Evolutionary conservation across 805 yeast species (phyloP).

Genomic region (Blastobotrys robertii): DNA sequence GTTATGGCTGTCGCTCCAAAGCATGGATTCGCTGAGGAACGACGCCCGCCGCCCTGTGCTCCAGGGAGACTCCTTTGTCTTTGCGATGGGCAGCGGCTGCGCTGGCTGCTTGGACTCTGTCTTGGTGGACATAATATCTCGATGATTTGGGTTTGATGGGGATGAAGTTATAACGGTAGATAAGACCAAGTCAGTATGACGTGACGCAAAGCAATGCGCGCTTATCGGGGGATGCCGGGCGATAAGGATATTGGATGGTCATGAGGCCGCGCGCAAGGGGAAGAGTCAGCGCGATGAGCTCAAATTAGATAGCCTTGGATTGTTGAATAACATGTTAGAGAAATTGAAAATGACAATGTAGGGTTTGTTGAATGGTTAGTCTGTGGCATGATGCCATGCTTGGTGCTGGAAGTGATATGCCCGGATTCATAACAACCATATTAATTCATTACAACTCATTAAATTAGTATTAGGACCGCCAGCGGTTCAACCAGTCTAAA

Average conservation of each 20-base stretch:
- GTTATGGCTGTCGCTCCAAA: conserved; percentile 18
- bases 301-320: too few species aligned
- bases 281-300: too few species aligned
- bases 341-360: too few species aligned
- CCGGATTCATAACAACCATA: background rate
- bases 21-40: conserved; percentile 19
- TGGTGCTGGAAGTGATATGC: background rate
- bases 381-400: too few species aligned
- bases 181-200: background rate
- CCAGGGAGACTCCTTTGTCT: conserved; percentile 1
- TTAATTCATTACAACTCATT: background rate
- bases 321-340: too few species aligned
- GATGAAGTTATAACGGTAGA: background rate
- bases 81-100: background rate
- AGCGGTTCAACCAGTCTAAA: too few species aligned
- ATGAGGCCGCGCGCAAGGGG: too few species aligned
- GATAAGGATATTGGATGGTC: too few species aligned
- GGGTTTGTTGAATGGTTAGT: too few species aligned
- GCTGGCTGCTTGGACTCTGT: background rate
- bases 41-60: conserved; percentile 13
- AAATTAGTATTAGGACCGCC: background rate
- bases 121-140: background rate
- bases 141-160: background rate
- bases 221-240: too few species aligned
- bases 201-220: too few species aligned